Evolutionary conservation across 2,329 filamentous ascomycete species (phyloP).

Genomic region (Botrytis paeoniae): DNA sequence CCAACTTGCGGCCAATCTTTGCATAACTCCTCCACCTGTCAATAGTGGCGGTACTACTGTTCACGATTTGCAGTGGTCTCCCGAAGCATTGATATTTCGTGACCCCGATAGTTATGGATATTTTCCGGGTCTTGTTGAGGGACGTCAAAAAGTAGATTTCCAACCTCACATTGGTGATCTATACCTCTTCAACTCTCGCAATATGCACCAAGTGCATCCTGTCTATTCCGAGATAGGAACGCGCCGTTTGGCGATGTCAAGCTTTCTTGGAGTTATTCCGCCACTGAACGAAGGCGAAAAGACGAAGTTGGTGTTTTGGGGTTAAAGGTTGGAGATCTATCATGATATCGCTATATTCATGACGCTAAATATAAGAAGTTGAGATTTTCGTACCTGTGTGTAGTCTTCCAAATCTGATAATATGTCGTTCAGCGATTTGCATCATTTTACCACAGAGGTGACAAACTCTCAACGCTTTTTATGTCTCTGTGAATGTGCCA

Average conservation of each 20-base stretch:
- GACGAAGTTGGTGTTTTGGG: constrained; percentile 15
- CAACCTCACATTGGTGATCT: constrained; percentile 5
- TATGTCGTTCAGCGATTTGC: not conserved
- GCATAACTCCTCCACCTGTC: not conserved
- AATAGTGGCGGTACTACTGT: constrained; percentile 10
- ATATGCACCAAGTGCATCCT: constrained; percentile 12
- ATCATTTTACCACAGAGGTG: not conserved
- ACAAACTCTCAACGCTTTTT: not conserved
- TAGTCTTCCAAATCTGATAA: not conserved
- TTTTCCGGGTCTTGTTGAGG: constrained; percentile 3
- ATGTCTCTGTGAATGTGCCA: not conserved
- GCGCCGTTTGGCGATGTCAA: constrained; percentile 6
- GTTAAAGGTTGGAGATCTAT: not conserved
- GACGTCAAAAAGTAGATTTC: not conserved
- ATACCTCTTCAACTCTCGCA: constrained; percentile 14
- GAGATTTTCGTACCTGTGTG: not conserved
- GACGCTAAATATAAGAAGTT: not conserved
- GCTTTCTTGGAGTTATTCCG: constrained; percentile 11
- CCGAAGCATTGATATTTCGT: constrained; percentile 3
- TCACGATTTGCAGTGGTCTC: constrained; percentile 6
- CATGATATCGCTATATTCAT: not conserved
- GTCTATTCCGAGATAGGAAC: not conserved
- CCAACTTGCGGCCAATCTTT: constrained; percentile 11
- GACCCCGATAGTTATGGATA: constrained; percentile 15
- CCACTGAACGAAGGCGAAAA: not conserved